Conservation (phyloP, 129 eudicot genomes). For the Cynara cardunculus region DNA sequence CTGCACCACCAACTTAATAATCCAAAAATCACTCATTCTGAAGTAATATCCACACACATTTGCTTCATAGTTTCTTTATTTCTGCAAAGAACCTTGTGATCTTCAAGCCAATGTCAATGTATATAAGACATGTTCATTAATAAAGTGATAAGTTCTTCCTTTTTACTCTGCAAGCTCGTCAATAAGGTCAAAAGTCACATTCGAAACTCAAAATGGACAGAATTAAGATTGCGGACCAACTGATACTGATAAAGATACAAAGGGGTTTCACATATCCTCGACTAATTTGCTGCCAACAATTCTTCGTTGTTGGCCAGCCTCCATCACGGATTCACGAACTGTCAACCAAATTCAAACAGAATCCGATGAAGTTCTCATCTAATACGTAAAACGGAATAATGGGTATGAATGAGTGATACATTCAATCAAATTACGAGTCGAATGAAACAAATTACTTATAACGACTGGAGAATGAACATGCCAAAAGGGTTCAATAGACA, state of each 20-base stretch:
- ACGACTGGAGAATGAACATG: slow-evolving; percentile 4
- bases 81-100: too few relatives aligned
- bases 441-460: slow-evolving; percentile 7
- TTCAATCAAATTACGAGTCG: neutral
- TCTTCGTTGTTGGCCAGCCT: too few relatives aligned
- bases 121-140: too few relatives aligned
- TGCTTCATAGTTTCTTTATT: too few relatives aligned
- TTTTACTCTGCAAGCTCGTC: neutral
- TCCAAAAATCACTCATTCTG: too few relatives aligned
- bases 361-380: neutral
- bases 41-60: too few relatives aligned
- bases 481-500: neutral
- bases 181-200: neutral
- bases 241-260: neutral
- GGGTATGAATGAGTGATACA: neutral
- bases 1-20: too few relatives aligned
- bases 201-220: neutral
- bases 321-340: neutral
- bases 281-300: too few relatives aligned
- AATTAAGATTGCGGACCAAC: neutral
- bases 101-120: too few relatives aligned
- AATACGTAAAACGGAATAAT: neutral
- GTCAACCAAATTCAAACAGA: neutral
- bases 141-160: neutral
- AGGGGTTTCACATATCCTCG: neutral